A percentile compares a stretch with the other conserved stretches of the same genome.
phyloP scores from a whole-genome alignment of 176 grass and related monocot species.

The Aegilops sharonensis region DNA sequence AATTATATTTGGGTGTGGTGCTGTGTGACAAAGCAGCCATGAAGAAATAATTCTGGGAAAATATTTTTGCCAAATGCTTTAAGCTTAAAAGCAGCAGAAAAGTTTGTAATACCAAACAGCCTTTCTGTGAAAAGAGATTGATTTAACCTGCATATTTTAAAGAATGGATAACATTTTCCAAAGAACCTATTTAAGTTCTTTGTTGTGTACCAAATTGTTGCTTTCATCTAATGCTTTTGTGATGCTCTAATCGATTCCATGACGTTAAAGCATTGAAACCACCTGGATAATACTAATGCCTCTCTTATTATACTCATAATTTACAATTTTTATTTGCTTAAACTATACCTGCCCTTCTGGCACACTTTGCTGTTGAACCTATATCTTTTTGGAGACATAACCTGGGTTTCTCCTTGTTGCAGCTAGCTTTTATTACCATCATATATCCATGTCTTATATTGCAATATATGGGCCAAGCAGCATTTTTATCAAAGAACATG shows the following conservation, averaged over 20 bases:
- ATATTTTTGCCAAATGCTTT: background rate
- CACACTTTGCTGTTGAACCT: slow-evolving; percentile 8
- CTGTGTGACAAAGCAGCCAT: slow-evolving; percentile 22
- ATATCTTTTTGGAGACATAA: slow-evolving; percentile 12
- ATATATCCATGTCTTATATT: slow-evolving; percentile 91
- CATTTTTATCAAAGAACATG: slow-evolving; percentile 87
- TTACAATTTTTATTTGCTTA: slow-evolving; percentile 12
- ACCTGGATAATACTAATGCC: slow-evolving; percentile 14
- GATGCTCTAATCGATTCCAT: background rate
- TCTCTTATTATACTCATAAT: background rate
- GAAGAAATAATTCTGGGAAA: background rate
- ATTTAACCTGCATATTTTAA: slow-evolving; percentile 18
- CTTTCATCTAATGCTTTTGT: slow-evolving; percentile 5
- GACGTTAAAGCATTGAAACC: background rate
- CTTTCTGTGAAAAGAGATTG: background rate
- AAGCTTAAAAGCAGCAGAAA: background rate
- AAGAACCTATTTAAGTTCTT: slow-evolving; percentile 12
- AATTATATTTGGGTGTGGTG: slow-evolving; percentile 4
- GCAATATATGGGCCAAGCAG: slow-evolving; percentile 99
- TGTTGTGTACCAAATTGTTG: slow-evolving; percentile 9
- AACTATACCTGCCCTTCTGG: background rate
- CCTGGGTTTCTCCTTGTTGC: slow-evolving; percentile 38
- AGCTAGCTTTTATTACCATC: slow-evolving; percentile 75
- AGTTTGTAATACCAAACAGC: slow-evolving; percentile 1
- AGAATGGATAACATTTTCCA: background rate